Evolutionary conservation across 371 early-diverging fungal genomes (phyloP).

Genomic region (Mortierella sp.): DNA sequence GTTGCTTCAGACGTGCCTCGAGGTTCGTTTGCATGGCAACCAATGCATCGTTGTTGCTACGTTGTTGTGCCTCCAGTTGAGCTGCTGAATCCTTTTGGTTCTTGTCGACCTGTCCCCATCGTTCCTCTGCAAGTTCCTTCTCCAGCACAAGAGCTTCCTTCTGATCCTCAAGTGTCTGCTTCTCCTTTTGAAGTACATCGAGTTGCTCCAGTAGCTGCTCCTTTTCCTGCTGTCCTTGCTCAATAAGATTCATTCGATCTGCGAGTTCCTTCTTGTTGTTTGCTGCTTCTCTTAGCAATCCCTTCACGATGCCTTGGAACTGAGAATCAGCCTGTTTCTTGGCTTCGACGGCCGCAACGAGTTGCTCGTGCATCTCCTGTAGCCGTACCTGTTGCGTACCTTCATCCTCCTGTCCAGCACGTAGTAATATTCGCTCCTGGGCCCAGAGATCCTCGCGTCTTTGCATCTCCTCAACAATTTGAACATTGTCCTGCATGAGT

Average conservation of each 20-base stretch:
- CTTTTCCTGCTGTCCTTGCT: constrained; percentile 23
- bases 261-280: constrained; percentile 44
- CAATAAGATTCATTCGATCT: constrained; percentile 7
- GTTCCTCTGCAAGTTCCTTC: constrained; percentile 8
- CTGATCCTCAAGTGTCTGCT: constrained; percentile 8
- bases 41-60: constrained; percentile 31
- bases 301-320: constrained; percentile 55
- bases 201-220: constrained; percentile 12
- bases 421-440: constrained; percentile 32
- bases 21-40: constrained; percentile 28
- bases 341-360: constrained; percentile 34
- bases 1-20: constrained; percentile 23
- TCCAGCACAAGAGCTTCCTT: constrained; percentile 9
- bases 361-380: constrained; percentile 45
- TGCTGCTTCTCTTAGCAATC: constrained; percentile 40
- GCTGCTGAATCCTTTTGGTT: constrained; percentile 18
- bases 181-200: constrained; percentile 14
- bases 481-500: constrained; percentile 44
- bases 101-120: constrained; percentile 14
- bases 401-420: constrained; percentile 3
- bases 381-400: constrained; percentile 17
- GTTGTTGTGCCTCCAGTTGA: constrained; percentile 26
- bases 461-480: constrained; percentile 54
- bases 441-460: constrained; percentile 46
- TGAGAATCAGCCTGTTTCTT: constrained; percentile 51